Evolutionary conservation across 2,329 filamentous ascomycete species (phyloP), one percentile per base, ranked within the genome.

Genomic region (Magnaporthiopsis rhizophila): DNA sequence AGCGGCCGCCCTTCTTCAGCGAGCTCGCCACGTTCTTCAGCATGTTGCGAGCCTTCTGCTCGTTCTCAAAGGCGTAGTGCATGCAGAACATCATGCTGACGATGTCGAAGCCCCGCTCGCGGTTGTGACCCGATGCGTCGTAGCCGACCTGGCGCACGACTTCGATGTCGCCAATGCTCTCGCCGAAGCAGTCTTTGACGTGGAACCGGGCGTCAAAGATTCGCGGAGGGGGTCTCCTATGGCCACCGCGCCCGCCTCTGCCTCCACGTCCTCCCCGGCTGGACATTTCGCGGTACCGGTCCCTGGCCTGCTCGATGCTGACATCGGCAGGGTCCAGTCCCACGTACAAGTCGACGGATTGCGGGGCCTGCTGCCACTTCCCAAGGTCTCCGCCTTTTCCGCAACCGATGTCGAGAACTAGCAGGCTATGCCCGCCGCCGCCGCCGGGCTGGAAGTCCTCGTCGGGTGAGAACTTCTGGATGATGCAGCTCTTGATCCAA

Each of bases 71-170:
- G 7, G 95, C 93, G 75, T 99, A 99, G 78, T 99, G 95, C 87
- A 99, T 95, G 72, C 92, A 96, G 76, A 99, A 99, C 95, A 99
- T 99, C 86, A 97, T 97, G 73, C 89, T 92, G 67, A 99, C 94
- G 58, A 98, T 90, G 74, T 99, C 95, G 71, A 98, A 99, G 4
- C 94, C 93, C 64, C 89, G 89, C 45, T 53, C 45, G 63, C 86
- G 86, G 66, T 85, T 84, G 77, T 87, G 75, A 86, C 90, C 78
- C 80, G 90, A 71, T 79, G 88, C 81, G 71, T 96, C 91, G 70
- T 97, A 97, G 28, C 95, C 95, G 36, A 99, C 92, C 65, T 96
- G 86, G 61, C 85, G 85, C 62, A 99, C 83, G 69, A 97, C 89
- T 18, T 89, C 86, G 59, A 98, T 82, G 66, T 96, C 88, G 64